phyloP scores from a whole-genome alignment of 2,329 filamentous ascomycete species.

The Neofusicoccum kwambonambiense region DNA sequence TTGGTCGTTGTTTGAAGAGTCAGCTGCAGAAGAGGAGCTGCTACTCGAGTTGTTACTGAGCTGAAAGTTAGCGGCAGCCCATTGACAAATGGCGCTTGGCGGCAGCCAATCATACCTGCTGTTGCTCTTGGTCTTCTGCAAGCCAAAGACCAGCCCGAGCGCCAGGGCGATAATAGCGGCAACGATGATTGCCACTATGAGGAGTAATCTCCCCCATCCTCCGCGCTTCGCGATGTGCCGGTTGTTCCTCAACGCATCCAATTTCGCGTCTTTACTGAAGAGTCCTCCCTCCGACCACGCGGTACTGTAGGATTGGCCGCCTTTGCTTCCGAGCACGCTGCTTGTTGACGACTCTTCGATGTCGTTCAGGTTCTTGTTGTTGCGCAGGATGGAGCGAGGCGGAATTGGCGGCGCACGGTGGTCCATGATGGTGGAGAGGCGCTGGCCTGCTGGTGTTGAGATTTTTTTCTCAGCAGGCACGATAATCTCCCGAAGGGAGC shows the following conservation, averaged over 20 bases:
- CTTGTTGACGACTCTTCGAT: conserved; percentile 26
- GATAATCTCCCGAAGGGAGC: background rate
- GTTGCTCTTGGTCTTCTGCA: conserved; percentile 32
- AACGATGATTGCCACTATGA: conserved; percentile 35
- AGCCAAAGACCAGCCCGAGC: conserved; percentile 41
- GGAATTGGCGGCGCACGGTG: background rate
- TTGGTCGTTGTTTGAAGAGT: background rate
- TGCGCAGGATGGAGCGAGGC: conserved; percentile 1
- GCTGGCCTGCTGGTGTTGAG: conserved; percentile 42
- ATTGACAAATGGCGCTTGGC: background rate
- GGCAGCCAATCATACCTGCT: conserved; percentile 14
- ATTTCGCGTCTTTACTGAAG: conserved; percentile 28
- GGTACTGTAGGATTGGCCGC: conserved; percentile 31
- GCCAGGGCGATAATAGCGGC: conserved; percentile 38
- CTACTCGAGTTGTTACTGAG: background rate
- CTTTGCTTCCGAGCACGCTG: conserved; percentile 24
- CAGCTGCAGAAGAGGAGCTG: background rate
- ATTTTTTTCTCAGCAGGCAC: conserved; percentile 36
- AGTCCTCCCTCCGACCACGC: conserved; percentile 34
- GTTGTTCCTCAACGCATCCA: conserved; percentile 21
- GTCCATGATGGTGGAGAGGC: conserved; percentile 43
- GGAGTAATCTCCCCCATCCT: conserved; percentile 41
- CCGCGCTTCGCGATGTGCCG: conserved; percentile 24
- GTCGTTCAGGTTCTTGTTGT: conserved; percentile 16
- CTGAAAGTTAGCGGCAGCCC: background rate